phyloP scores from a whole-genome alignment of 2,329 filamentous ascomycete genomes.

The Fusarium sacchari region DNA sequence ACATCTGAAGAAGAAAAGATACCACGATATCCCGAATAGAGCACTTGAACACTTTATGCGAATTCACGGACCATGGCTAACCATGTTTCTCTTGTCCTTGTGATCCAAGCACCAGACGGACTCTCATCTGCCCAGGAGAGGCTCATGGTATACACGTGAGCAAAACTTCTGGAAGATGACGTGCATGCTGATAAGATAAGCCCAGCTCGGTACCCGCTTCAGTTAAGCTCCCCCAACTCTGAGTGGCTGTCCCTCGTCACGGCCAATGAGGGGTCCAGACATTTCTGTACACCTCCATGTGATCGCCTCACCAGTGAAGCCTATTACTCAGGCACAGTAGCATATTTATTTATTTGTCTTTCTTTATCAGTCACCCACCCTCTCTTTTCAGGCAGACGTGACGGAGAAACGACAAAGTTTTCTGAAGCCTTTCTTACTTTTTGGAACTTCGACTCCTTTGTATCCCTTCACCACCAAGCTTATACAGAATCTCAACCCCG shows the following conservation, averaged over 20 bases:
- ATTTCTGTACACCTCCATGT: slow-evolving; percentile 42
- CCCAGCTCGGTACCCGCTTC: neutral
- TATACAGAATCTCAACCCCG: slow-evolving; percentile 23
- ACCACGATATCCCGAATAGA: neutral
- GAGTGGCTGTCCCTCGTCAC: slow-evolving; percentile 9
- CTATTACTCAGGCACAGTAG: slow-evolving; percentile 14
- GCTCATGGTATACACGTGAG: slow-evolving; percentile 21
- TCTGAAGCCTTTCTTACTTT: neutral
- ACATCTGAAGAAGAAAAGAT: slow-evolving; percentile 7
- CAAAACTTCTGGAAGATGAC: slow-evolving; percentile 20
- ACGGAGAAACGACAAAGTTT: neutral
- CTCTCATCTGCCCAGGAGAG: neutral
- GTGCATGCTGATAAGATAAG: slow-evolving; percentile 36
- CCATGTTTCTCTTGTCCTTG: neutral
- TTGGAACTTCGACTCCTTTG: neutral
- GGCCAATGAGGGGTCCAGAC: slow-evolving; percentile 36
- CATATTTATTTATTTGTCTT: neutral
- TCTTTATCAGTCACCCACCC: slow-evolving; percentile 21
- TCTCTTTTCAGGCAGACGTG: slow-evolving; percentile 6
- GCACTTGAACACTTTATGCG: neutral
- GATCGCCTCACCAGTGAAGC: slow-evolving; percentile 42
- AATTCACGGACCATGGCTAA: neutral
- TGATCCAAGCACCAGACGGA: slow-evolving; percentile 23
- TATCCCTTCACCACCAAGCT: neutral
- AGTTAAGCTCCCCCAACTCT: neutral